phyloP scores from a whole-genome alignment of 1,284 basidiomycete species.

The Trichosporon ovoides region DNA sequence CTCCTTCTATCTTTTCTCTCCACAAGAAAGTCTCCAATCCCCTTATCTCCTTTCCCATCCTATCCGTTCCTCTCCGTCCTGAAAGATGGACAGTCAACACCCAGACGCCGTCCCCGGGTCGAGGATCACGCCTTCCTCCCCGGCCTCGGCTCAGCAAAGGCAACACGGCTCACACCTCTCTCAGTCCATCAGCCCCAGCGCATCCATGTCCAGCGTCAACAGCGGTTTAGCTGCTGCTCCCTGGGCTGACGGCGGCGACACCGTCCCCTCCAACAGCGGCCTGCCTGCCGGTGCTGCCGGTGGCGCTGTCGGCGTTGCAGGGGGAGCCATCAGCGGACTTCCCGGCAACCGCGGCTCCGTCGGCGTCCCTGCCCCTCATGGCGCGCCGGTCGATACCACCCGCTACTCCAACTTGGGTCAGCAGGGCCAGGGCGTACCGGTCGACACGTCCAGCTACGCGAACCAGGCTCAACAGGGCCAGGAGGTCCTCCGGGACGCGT shows the following conservation, averaged over 20 bases:
- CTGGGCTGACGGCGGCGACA: neutral
- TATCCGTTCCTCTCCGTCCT: too few relatives aligned
- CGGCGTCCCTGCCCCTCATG: neutral
- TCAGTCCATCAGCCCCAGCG: neutral
- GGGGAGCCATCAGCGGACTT: neutral
- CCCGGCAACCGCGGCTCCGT: neutral
- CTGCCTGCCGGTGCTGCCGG: neutral
- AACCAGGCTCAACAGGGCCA: neutral
- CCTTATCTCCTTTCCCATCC: too few relatives aligned
- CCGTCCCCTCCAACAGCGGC: neutral
- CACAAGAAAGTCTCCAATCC: too few relatives aligned
- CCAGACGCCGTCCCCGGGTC: too few relatives aligned
- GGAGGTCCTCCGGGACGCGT: neutral
- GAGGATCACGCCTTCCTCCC: too few relatives aligned
- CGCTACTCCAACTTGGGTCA: too few relatives aligned
- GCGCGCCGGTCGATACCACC: neutral
- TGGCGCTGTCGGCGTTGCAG: neutral
- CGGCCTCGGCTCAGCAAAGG: too few relatives aligned
- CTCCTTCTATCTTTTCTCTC: too few relatives aligned
- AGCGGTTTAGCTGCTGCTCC: neutral
- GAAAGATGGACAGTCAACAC: too few relatives aligned
- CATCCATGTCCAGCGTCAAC: conserved; percentile 1
- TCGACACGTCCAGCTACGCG: too few relatives aligned
- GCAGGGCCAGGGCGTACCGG: too few relatives aligned
- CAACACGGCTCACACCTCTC: neutral